phyloP scores from a whole-genome alignment of 31 red algal species.

The Odonthalia washingtoniensis region DNA sequence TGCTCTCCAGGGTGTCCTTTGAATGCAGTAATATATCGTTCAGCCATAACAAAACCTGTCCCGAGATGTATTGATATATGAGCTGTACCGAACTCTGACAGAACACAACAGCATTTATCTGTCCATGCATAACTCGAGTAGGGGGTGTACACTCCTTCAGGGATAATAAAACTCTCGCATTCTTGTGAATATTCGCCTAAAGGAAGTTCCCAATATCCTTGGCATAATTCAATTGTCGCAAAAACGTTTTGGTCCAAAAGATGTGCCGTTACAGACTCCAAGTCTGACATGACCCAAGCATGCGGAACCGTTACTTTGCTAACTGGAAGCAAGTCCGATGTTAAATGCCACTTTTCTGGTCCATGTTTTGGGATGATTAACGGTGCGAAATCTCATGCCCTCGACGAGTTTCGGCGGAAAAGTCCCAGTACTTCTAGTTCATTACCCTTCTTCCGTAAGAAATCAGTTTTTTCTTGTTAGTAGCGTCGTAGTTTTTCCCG shows the following conservation, averaged over 20 bases:
- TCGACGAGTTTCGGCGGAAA: too few species aligned
- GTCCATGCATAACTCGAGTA: constrained; percentile 18
- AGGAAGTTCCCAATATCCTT: constrained; percentile 15
- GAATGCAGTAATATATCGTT: constrained; percentile 9
- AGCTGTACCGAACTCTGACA: constrained; percentile 20
- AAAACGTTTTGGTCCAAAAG: not conserved
- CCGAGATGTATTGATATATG: not conserved
- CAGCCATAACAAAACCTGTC: not conserved
- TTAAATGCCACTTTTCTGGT: not conserved
- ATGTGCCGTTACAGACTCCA: not conserved
- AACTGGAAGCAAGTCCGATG: not conserved
- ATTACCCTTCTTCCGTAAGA: too few species aligned
- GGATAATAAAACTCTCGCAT: not conserved
- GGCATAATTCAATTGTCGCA: not conserved
- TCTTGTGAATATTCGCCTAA: not conserved
- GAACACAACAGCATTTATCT: constrained; percentile 26
- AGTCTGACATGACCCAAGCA: not conserved
- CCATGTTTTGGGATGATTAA: too few species aligned
- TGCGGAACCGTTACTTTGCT: not conserved
- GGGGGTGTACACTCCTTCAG: not conserved
- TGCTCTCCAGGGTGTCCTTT: not conserved
- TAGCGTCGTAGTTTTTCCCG: too few species aligned
- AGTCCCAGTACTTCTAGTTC: too few species aligned
- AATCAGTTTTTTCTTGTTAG: too few species aligned
- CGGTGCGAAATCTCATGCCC: too few species aligned